These are phyloP conservation scores for Penicillium malachiteum DNA, from an alignment of 495 filamentous ascomycete species.

Conservation along the genomic window DNA sequence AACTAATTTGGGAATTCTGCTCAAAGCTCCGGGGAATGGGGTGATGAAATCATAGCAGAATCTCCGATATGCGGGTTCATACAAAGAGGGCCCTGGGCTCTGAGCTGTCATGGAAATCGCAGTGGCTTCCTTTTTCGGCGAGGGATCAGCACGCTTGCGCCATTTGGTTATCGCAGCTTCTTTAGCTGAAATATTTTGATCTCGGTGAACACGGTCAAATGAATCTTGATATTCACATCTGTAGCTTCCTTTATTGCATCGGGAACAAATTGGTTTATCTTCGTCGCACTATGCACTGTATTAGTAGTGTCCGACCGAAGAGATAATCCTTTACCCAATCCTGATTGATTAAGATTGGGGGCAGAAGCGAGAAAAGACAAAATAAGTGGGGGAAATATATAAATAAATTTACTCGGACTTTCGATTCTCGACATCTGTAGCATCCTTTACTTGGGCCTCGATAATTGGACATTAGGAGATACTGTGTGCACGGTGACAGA, in stretches of 20 bases:
- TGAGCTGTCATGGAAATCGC: background rate
- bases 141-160: constrained; percentile 10
- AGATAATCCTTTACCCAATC: no score
- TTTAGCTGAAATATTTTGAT: constrained; percentile 13
- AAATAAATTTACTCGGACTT: constrained; percentile 5
- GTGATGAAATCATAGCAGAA: constrained; percentile 16
- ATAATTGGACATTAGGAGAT: constrained; percentile 6
- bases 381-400: no score
- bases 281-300: constrained; percentile 14
- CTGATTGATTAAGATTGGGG: background rate
- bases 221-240: constrained; percentile 7
- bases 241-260: constrained; percentile 4
- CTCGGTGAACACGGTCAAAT: constrained; percentile 13
- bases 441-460: constrained; percentile 15
- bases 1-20: background rate
- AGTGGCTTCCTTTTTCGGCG: background rate
- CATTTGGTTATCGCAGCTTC: constrained; percentile 8
- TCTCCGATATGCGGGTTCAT: constrained; percentile 10
- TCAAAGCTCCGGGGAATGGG: constrained; percentile 2
- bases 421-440: constrained; percentile 6
- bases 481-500: background rate
- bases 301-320: background rate
- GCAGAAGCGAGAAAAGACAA: background rate
- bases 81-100: background rate
- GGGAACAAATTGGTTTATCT: constrained; percentile 2